Percentiles rank a stretch among this genome's conserved stretches.
These are phyloP conservation scores for Phytophthora multivora DNA, from an alignment of 352 stramenopile species.

Conservation along the genomic window DNA sequence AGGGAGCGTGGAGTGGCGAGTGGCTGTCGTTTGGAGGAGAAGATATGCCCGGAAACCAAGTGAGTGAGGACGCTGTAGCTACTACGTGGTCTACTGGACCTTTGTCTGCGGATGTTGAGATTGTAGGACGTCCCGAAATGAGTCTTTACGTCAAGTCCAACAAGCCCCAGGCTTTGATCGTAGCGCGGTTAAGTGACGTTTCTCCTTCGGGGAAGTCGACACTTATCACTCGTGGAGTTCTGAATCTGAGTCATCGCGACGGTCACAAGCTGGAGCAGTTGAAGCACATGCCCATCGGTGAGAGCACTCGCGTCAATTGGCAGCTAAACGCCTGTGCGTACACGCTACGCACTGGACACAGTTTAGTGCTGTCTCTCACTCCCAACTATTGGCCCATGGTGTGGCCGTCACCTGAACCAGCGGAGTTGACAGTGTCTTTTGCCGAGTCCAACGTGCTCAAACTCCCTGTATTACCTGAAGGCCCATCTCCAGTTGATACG, in stretches of 20 bases:
- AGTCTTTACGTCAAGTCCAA: constrained; percentile 40
- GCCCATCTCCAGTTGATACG: background rate
- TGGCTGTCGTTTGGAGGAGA: constrained; percentile 57
- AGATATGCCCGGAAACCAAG: constrained; percentile 54
- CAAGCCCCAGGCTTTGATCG: constrained; percentile 43
- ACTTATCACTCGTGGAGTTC: constrained; percentile 46
- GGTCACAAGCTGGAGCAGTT: constrained; percentile 40
- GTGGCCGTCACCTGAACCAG: constrained; percentile 52
- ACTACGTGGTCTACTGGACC: constrained; percentile 34
- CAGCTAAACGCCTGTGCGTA: constrained; percentile 57
- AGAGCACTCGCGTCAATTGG: constrained; percentile 33
- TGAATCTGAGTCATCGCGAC: constrained; percentile 51
- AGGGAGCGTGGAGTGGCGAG: constrained; percentile 55
- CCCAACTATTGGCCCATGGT: constrained; percentile 60
- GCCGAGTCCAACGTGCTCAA: constrained; percentile 33
- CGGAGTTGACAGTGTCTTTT: constrained; percentile 38
- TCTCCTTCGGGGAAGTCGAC: constrained; percentile 47
- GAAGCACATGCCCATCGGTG: constrained; percentile 36
- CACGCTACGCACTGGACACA: constrained; percentile 34
- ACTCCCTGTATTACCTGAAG: constrained; percentile 35
- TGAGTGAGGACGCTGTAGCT: constrained; percentile 40
- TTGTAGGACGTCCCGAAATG: constrained; percentile 47
- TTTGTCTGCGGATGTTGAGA: constrained; percentile 33
- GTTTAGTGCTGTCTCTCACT: constrained; percentile 43
- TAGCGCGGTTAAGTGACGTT: constrained; percentile 50